Evolutionary conservation across 2,329 filamentous ascomycete species (phyloP).

Genomic region (Epichloe gansuensis): DNA sequence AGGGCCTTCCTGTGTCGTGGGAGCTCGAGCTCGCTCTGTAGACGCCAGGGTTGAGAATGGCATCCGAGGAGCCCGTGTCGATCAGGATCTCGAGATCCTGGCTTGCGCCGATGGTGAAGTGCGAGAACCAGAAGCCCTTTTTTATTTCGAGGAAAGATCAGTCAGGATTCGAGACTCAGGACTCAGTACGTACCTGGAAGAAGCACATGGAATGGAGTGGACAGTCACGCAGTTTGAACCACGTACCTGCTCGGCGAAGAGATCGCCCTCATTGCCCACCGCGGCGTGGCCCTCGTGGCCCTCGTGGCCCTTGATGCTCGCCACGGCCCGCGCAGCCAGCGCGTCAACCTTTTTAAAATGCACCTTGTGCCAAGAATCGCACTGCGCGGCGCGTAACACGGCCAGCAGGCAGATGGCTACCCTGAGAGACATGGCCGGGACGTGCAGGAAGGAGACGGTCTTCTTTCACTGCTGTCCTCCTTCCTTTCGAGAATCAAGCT

Average conservation of each 20-base stretch:
- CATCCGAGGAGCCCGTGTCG: constrained; percentile 10
- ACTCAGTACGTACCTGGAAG: too few relatives aligned
- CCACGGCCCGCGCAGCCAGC: background rate
- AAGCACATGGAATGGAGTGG: too few relatives aligned
- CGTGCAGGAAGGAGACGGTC: background rate
- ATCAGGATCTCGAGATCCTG: constrained; percentile 10
- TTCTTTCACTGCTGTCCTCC: background rate
- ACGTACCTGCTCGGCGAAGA: background rate
- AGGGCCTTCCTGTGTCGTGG: constrained; percentile 1
- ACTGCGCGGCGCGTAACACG: background rate
- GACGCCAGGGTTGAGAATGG: constrained; percentile 10
- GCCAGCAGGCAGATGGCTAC: background rate
- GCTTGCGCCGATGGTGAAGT: constrained; percentile 11
- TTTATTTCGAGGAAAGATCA: background rate
- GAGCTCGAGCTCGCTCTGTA: constrained; percentile 9
- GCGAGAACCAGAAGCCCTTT: constrained; percentile 11
- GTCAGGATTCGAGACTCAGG: background rate
- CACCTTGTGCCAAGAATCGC: background rate
- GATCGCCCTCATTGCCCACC: background rate
- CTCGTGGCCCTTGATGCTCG: background rate
- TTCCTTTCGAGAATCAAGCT: background rate
- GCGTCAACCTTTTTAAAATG: background rate
- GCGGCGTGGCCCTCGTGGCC: too few relatives aligned
- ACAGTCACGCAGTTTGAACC: too few relatives aligned
- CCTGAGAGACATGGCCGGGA: background rate